Evolutionary conservation across 208 protist genomes (phyloP), one percentile per base, ranked within the genome.

Genomic region (Angomonas deanei): DNA sequence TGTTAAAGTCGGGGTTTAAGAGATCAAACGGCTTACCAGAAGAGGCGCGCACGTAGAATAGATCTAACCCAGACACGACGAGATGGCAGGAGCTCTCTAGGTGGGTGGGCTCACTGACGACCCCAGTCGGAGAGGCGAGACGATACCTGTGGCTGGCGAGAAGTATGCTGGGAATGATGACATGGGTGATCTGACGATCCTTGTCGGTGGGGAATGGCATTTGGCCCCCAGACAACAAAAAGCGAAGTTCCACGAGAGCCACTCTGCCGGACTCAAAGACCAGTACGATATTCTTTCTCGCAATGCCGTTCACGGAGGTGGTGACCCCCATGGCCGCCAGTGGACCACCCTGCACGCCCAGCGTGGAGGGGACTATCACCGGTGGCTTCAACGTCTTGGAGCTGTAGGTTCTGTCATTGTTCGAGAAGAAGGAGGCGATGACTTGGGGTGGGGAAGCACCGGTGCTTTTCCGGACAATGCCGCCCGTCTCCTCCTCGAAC

Each of bases 1-100:
- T 92, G 74, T 91, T 93, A 72, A 96, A 97, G 62, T 96, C 92
- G 53, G 80, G 92, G 68, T 96, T 94, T 8, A 97, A 79, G 21
- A 96, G 58, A 56, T 97, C 92, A 65, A 96, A 97, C 33, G 86
- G 78, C 68, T 97, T 97, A 21, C 88, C 88, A 0, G 89, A 88
- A 46, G 71, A 79, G 19, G 80, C 72, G 32, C 92, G 86, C 32
- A 91, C 87, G 75, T 94, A 97, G 72, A 96, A 97, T 13, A 96
- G 42, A 58, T 97, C 92, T 2, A 93, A 65, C 13, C 92, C 92
- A 0, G 79, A 70, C 0, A 93, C 88, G 10, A 94, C 27, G 1
- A 97, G 78, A 61, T 94, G 85, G 56, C 77, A 86, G 27, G 88
- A 93, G 74, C 84, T 93, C 68, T 97, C 90, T 21, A 97, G 66